Evolutionary conservation across 169 alveolate genomes (phyloP).

Genomic region (Perkinsus olseni): DNA sequence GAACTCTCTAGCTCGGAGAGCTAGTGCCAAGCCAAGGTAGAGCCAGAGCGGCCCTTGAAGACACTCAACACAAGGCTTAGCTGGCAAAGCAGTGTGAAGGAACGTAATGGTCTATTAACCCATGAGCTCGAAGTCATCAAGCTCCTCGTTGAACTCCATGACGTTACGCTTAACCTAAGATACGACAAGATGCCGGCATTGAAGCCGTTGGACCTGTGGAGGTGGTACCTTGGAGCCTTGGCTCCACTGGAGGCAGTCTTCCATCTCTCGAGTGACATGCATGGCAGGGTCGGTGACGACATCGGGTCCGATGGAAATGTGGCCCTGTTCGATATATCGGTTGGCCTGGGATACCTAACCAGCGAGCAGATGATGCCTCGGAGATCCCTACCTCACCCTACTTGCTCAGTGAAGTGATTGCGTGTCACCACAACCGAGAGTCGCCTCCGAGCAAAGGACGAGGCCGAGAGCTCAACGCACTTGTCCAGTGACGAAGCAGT

Average conservation of each 20-base stretch:
- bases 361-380: background rate
- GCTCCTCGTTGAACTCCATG: constrained; percentile 64
- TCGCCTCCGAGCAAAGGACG: constrained; percentile 94
- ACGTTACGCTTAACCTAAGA: constrained; percentile 43
- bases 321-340: constrained; percentile 20
- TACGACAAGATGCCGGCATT: background rate
- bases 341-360: background rate
- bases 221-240: constrained; percentile 79
- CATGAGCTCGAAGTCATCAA: constrained; percentile 77
- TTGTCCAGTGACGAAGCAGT: constrained; percentile 72
- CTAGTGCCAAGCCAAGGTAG: background rate
- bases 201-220: background rate
- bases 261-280: constrained; percentile 87
- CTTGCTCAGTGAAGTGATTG: constrained; percentile 77
- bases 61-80: background rate
- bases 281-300: constrained; percentile 89
- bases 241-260: constrained; percentile 95
- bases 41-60: background rate
- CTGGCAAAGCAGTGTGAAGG: background rate
- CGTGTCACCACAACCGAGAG: constrained; percentile 86
- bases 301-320: constrained; percentile 83
- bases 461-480: constrained; percentile 82
- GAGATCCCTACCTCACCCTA: background rate
- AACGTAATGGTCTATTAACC: background rate
- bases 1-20: background rate